Evolutionary conservation across 208 protist species (phyloP).

Genomic region (Trypanosoma cruzi): DNA sequence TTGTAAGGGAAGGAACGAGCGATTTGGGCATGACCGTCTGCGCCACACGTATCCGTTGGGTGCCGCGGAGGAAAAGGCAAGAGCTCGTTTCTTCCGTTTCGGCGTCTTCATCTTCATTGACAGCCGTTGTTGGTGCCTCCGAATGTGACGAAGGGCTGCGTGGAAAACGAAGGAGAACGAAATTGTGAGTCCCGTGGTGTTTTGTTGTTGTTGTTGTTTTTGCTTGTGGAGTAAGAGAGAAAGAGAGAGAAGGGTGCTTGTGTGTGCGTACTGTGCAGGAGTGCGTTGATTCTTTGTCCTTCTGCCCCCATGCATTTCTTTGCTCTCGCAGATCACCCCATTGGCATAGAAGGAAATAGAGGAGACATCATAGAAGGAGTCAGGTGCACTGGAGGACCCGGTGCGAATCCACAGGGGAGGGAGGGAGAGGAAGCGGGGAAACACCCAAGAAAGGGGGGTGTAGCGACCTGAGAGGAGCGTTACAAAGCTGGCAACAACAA

Average conservation of each 20-base stretch:
- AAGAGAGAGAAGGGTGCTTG: no score
- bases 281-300: background rate
- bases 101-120: background rate
- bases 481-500: background rate
- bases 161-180: background rate
- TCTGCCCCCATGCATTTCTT: no score
- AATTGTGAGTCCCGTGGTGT: background rate
- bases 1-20: conserved; percentile 50
- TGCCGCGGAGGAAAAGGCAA: background rate
- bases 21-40: conserved; percentile 72
- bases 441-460: no score
- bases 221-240: no score
- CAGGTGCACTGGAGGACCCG: background rate
- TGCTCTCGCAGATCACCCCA: background rate
- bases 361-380: conserved; percentile 1
- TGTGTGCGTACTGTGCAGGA: background rate
- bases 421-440: no score
- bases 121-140: background rate
- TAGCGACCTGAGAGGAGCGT: no score
- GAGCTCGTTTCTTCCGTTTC: background rate
- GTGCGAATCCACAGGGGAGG: background rate
- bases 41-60: conserved; percentile 70
- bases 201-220: background rate
- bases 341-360: conserved; percentile 3
- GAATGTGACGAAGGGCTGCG: background rate